phyloP scores from a whole-genome alignment of 139 green algal genomes.

The Pleodorina starrii region DNA sequence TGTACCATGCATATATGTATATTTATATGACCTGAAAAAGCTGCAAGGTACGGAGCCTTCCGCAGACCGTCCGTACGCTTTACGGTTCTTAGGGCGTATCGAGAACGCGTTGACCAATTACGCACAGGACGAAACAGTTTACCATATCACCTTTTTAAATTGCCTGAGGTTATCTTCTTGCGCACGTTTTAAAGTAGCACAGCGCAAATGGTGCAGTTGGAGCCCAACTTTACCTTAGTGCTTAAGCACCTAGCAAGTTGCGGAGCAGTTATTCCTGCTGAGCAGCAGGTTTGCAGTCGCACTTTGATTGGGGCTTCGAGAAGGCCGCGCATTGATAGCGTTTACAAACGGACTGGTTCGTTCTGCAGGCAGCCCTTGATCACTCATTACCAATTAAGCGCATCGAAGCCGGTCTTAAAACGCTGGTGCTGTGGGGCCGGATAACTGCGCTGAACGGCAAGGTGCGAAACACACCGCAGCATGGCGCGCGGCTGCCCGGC shows the following conservation, averaged over 20 bases:
- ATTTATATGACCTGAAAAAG: too few relatives aligned
- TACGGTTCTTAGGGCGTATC: background rate
- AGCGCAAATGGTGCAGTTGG: conserved; percentile 75
- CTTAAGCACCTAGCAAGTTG: conserved; percentile 75
- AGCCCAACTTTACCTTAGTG: conserved; percentile 71
- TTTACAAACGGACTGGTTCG: background rate
- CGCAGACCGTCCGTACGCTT: background rate
- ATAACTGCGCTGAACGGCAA: conserved; percentile 76
- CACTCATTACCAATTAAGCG: conserved; percentile 79
- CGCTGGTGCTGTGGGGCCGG: conserved; percentile 72
- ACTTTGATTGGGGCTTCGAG: background rate
- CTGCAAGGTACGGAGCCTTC: too few relatives aligned
- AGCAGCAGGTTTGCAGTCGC: conserved; percentile 61
- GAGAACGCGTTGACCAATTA: too few relatives aligned
- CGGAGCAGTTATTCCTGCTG: conserved; percentile 74
- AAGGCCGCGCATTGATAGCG: background rate
- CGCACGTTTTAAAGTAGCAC: background rate
- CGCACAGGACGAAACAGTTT: too few relatives aligned
- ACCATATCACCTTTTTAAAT: background rate
- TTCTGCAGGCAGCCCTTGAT: conserved; percentile 71
- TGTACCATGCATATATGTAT: too few relatives aligned
- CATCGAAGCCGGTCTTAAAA: conserved; percentile 71
- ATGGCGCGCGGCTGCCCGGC: too few relatives aligned
- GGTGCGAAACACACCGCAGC: conserved; percentile 63
- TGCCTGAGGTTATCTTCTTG: background rate